Conservation (phyloP, 2,329 filamentous ascomycete genomes). For the Aspergillus pseudonomiae region DNA sequence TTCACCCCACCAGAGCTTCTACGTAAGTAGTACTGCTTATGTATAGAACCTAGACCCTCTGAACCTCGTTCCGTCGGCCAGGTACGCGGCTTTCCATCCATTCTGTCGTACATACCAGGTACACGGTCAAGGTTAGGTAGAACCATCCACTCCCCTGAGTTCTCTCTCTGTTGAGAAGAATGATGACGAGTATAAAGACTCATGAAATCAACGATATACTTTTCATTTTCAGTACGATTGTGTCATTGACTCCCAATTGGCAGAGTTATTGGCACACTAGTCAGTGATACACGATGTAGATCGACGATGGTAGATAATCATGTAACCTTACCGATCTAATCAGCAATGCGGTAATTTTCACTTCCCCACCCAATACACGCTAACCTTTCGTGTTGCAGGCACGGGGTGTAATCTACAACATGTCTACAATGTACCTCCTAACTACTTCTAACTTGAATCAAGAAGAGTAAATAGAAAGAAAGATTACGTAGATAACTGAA, state of each 20-base stretch:
- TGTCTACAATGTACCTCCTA: not conserved
- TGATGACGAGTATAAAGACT: not conserved
- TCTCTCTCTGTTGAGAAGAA: not conserved
- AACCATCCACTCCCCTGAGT: not conserved
- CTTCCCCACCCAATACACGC: not conserved
- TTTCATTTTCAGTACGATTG: not conserved
- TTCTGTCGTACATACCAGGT: not conserved
- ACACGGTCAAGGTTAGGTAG: not conserved
- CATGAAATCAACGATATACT: not conserved
- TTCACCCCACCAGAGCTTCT: not conserved
- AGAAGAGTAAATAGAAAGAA: not conserved
- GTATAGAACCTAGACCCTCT: not conserved
- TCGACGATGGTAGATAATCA: not conserved
- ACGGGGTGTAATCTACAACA: no score
- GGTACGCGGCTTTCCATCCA: not conserved
- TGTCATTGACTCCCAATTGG: not conserved
- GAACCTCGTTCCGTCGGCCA: not conserved
- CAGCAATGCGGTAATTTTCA: not conserved
- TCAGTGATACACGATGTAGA: not conserved
- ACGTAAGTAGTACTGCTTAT: not conserved
- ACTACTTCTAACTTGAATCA: not conserved
- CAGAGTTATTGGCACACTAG: not conserved
- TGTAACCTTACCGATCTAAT: not conserved
- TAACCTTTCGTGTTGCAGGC: not conserved
- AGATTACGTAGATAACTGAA: not conserved